Percentiles rank a stretch among this genome's conserved stretches.
Evolutionary conservation across 2,329 filamentous ascomycete species (phyloP).

Genomic region (Fusarium keratoplasticum): DNA sequence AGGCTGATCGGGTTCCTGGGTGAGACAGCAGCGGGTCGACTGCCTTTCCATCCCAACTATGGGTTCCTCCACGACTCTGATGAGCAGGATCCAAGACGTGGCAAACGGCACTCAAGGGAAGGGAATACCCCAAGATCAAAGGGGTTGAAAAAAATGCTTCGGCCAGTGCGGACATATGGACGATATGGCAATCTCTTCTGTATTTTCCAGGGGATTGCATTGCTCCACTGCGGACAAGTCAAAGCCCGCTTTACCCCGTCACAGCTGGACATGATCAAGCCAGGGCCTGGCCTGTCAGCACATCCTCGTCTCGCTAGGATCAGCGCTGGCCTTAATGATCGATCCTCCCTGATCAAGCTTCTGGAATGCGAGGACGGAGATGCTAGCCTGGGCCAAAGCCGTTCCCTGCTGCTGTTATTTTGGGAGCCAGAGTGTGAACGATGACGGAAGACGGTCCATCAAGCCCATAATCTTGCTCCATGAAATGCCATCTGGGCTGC

Average conservation of each 20-base stretch:
- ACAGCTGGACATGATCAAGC: neutral
- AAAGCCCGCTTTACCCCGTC: slow-evolving; percentile 13
- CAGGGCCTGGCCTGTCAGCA: slow-evolving; percentile 10
- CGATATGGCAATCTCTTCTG: slow-evolving; percentile 18
- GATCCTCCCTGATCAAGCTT: slow-evolving; percentile 33
- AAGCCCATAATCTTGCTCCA: neutral
- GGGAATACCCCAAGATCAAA: neutral
- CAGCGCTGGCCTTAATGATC: slow-evolving; percentile 24
- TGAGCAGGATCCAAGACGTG: neutral
- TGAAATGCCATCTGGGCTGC: neutral
- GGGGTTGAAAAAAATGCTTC: slow-evolving; percentile 10
- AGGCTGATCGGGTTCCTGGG: slow-evolving; percentile 4
- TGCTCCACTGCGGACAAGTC: slow-evolving; percentile 22
- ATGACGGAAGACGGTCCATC: slow-evolving; percentile 14
- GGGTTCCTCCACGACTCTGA: neutral
- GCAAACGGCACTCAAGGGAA: slow-evolving; percentile 5
- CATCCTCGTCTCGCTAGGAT: slow-evolving; percentile 29
- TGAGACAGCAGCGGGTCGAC: slow-evolving; percentile 20
- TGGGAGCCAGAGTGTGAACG: slow-evolving; percentile 16
- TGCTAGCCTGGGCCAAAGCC: slow-evolving; percentile 25
- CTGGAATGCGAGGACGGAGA: slow-evolving; percentile 38
- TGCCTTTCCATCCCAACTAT: neutral
- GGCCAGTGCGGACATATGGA: slow-evolving; percentile 1
- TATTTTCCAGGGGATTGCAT: slow-evolving; percentile 24
- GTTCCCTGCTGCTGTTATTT: slow-evolving; percentile 31